Evolutionary conservation across 2,329 filamentous ascomycete genomes (phyloP).

Genomic region (Fusarium torreyae): DNA sequence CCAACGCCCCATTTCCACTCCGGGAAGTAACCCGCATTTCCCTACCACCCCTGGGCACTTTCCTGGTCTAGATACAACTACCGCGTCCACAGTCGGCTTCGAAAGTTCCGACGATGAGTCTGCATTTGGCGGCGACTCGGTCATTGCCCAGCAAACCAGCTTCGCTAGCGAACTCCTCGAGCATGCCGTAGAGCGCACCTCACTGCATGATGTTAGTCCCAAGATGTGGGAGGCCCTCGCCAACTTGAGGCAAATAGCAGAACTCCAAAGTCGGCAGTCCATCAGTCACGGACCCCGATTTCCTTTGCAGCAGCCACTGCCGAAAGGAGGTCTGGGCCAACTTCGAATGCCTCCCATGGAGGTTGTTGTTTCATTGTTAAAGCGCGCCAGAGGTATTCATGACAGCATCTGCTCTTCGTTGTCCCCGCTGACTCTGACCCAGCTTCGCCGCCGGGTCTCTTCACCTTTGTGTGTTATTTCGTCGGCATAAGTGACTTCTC

Average conservation of each 20-base stretch:
- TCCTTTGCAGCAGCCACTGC: slow-evolving; percentile 61
- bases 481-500: slow-evolving; percentile 66
- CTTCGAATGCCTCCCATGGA: slow-evolving; percentile 69
- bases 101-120: slow-evolving; percentile 60
- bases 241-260: slow-evolving; percentile 67
- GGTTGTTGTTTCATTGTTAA: slow-evolving; percentile 64
- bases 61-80: slow-evolving; percentile 39
- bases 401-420: not conserved
- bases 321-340: slow-evolving; percentile 63
- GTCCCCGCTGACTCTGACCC: slow-evolving; percentile 24
- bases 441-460: slow-evolving; percentile 61
- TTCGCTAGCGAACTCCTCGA: slow-evolving; percentile 70
- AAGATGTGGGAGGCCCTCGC: slow-evolving; percentile 68
- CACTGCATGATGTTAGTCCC: slow-evolving; percentile 62
- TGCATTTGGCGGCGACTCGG: slow-evolving; percentile 64
- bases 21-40: slow-evolving; percentile 44
- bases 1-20: slow-evolving; percentile 45
- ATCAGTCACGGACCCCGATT: slow-evolving; percentile 62
- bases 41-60: slow-evolving; percentile 46
- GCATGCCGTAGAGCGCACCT: slow-evolving; percentile 64
- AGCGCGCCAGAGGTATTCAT: slow-evolving; percentile 62
- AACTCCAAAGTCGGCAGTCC: slow-evolving; percentile 63
- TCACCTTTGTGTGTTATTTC: slow-evolving; percentile 66
- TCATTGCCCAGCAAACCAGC: slow-evolving; percentile 65
- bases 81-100: slow-evolving; percentile 53